Conservation (phyloP, 495 filamentous ascomycete species). For the Penicillium mononematosum region DNA sequence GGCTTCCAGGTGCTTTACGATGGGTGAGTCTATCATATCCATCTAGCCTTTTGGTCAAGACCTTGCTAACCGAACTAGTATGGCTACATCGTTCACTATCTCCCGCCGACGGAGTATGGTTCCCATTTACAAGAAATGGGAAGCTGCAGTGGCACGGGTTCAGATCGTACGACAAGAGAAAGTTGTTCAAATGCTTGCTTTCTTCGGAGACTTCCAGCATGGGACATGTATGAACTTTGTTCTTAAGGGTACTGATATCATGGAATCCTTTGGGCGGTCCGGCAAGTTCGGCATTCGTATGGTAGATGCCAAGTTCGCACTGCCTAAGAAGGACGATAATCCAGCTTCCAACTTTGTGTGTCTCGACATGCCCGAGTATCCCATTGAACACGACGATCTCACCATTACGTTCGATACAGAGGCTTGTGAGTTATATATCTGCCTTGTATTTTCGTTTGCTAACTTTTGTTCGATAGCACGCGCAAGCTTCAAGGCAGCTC, state of each 20-base stretch:
- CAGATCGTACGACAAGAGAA: constrained; percentile 76
- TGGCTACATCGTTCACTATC: constrained; percentile 72
- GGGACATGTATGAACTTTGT: constrained; percentile 85
- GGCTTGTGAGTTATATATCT: constrained; percentile 58
- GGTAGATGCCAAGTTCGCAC: constrained; percentile 84
- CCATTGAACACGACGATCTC: constrained; percentile 88
- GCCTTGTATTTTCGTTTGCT: neutral
- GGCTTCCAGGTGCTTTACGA: constrained; percentile 76
- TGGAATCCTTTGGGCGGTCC: constrained; percentile 66
- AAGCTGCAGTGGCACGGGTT: constrained; percentile 68
- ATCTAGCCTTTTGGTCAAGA: neutral
- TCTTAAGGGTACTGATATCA: constrained; percentile 74
- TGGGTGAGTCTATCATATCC: constrained; percentile 40
- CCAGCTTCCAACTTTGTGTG: constrained; percentile 68
- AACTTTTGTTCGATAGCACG: constrained; percentile 39
- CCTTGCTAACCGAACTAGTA: constrained; percentile 27
- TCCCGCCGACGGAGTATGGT: constrained; percentile 82
- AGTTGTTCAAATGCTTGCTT: constrained; percentile 71
- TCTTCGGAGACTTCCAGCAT: constrained; percentile 76
- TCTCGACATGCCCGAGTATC: constrained; percentile 82
- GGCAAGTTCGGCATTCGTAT: constrained; percentile 69
- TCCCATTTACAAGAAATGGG: constrained; percentile 90
- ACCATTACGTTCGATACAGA: constrained; percentile 76
- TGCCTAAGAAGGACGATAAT: constrained; percentile 63
- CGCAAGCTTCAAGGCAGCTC: constrained; percentile 41